phyloP scores from a whole-genome alignment of 805 yeast genomes.

The Cephaloascus fragrans region DNA sequence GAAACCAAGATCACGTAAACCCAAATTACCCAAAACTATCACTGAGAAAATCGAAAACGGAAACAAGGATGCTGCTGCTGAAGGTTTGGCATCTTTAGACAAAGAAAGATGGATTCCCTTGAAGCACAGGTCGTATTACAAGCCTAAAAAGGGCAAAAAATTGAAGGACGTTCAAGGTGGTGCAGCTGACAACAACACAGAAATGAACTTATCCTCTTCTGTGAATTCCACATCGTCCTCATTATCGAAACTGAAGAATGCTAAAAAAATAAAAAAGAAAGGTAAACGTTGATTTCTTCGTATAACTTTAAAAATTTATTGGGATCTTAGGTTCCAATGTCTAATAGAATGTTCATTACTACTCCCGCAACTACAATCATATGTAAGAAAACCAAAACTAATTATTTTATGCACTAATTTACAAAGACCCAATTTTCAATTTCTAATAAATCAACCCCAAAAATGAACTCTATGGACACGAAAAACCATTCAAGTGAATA shows the following conservation, averaged over 20 bases:
- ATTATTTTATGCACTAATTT: background rate
- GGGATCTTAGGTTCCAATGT: too few species aligned
- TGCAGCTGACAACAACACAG: slow-evolving; percentile 34
- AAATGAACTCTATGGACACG: background rate
- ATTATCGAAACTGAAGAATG: slow-evolving; percentile 4
- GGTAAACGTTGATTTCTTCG: too few species aligned
- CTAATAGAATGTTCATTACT: too few species aligned
- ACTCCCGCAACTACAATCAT: too few species aligned
- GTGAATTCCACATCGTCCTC: slow-evolving; percentile 4
- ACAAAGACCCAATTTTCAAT: background rate
- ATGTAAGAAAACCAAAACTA: too few species aligned
- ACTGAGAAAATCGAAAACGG: background rate
- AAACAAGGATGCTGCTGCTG: background rate
- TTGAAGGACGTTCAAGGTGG: slow-evolving; percentile 51
- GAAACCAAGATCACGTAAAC: slow-evolving; percentile 20
- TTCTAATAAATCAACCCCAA: background rate
- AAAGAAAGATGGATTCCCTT: slow-evolving; percentile 86
- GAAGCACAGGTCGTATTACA: slow-evolving; percentile 77
- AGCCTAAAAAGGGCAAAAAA: slow-evolving; percentile 60
- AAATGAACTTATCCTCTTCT: slow-evolving; percentile 13
- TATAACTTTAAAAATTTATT: too few species aligned
- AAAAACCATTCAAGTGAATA: slow-evolving; percentile 51
- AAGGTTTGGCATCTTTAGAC: slow-evolving; percentile 19
- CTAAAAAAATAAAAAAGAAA: slow-evolving; percentile 16
- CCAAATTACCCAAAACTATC: slow-evolving; percentile 20